Percentiles rank a stretch among this genome's conserved stretches.
These are phyloP conservation scores for Claviceps capensis DNA, from an alignment of 2,329 filamentous ascomycete genomes.

Conservation along the genomic window DNA sequence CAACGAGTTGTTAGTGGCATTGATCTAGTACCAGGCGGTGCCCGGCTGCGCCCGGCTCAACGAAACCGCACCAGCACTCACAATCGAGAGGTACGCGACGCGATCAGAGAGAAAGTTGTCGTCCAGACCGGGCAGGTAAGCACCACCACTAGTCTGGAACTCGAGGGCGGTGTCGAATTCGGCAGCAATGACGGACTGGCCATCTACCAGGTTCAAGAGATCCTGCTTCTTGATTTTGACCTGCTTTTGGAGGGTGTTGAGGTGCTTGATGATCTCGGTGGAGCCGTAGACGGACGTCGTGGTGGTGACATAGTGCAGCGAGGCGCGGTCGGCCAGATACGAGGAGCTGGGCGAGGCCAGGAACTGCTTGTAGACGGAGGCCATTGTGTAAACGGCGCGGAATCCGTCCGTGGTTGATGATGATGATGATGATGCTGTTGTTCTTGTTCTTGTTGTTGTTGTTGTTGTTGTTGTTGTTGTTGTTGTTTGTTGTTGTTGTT, in stretches of 20 bases:
- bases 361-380: slow-evolving; percentile 55
- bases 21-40: no score
- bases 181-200: slow-evolving; percentile 56
- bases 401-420: neutral
- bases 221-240: slow-evolving; percentile 76
- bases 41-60: no score
- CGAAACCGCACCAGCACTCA: slow-evolving; percentile 33
- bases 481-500: no score
- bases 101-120: slow-evolving; percentile 88
- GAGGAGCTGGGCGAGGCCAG: slow-evolving; percentile 51
- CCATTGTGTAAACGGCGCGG: slow-evolving; percentile 17
- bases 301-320: slow-evolving; percentile 81
- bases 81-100: slow-evolving; percentile 65
- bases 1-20: neutral
- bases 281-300: slow-evolving; percentile 59
- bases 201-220: slow-evolving; percentile 61
- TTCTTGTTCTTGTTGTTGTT: neutral
- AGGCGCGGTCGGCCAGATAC: slow-evolving; percentile 49
- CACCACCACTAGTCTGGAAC: slow-evolving; percentile 68
- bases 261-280: slow-evolving; percentile 70
- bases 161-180: slow-evolving; percentile 76
- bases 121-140: slow-evolving; percentile 78
- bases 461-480: neutral
- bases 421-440: neutral
- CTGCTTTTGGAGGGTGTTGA: slow-evolving; percentile 55